These are phyloP conservation scores for Hygrocybe coccinea DNA, from an alignment of 768 basidiomycete genomes.

Conservation along the genomic window DNA sequence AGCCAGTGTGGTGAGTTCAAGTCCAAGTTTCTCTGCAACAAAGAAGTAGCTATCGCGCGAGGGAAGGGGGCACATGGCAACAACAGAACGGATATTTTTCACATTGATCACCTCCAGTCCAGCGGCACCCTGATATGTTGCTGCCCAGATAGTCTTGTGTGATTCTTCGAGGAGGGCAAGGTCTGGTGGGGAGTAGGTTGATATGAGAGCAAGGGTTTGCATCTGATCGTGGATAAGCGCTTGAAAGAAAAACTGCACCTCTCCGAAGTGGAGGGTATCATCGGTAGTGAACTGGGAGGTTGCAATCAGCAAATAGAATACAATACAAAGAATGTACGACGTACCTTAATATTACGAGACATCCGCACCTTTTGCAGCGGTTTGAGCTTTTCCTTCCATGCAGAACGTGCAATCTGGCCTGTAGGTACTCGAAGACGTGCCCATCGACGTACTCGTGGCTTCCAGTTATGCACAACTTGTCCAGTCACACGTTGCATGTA, in stretches of 20 bases:
- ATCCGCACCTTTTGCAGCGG: conserved; percentile 3
- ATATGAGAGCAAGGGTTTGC: conserved; percentile 8
- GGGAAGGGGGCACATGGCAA: conserved; percentile 8
- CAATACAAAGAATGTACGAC: background rate
- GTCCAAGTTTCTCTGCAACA: too few relatives aligned
- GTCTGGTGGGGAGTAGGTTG: conserved; percentile 7
- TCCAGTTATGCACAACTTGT: too few relatives aligned
- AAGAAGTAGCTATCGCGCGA: too few relatives aligned
- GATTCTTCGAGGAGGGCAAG: conserved; percentile 6
- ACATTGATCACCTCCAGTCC: conserved; percentile 10
- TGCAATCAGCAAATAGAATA: background rate
- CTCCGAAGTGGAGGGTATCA: background rate
- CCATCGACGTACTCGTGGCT: conserved; percentile 1
- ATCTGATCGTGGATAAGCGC: conserved; percentile 11
- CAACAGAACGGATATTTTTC: conserved; percentile 3
- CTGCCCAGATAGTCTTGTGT: conserved; percentile 2
- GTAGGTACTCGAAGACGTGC: conserved; percentile 9
- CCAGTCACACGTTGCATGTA: background rate
- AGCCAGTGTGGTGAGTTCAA: too few relatives aligned
- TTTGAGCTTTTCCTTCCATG: conserved; percentile 4
- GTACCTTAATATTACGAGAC: conserved; percentile 9
- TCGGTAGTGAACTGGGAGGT: background rate
- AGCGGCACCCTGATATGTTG: background rate
- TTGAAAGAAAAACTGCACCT: conserved; percentile 17
- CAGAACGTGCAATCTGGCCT: conserved; percentile 9